Evolutionary conservation across 2,329 filamentous ascomycete species (phyloP).

Genomic region (Cryphonectria carpinicola): DNA sequence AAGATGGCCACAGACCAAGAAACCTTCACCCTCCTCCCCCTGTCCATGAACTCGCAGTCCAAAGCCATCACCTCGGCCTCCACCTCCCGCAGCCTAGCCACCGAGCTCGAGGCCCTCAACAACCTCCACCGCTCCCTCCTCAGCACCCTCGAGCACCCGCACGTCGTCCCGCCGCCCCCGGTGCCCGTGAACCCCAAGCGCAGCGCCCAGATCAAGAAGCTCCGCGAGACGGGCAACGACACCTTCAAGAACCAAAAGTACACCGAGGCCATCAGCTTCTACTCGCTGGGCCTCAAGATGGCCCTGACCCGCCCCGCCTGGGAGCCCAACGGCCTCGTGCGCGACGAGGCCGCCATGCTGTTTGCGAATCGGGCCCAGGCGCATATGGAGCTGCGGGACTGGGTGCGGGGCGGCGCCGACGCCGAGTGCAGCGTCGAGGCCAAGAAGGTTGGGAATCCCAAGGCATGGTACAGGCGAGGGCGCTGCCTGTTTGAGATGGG

Average conservation of each 20-base stretch:
- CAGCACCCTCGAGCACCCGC: conserved; percentile 59
- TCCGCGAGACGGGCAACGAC: conserved; percentile 84
- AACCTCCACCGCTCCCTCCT: conserved; percentile 75
- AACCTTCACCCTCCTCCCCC: conserved; percentile 80
- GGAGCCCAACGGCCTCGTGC: conserved; percentile 82
- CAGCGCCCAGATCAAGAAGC: conserved; percentile 82
- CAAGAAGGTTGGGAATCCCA: conserved; percentile 83
- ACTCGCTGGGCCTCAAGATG: conserved; percentile 89
- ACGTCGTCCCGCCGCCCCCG: conserved; percentile 77
- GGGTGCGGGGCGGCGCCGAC: conserved; percentile 86
- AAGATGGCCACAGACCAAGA: conserved; percentile 54
- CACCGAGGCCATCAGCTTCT: conserved; percentile 77
- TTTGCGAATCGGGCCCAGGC: conserved; percentile 90
- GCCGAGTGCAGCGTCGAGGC: conserved; percentile 87
- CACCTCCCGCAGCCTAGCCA: conserved; percentile 53
- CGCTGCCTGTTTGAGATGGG: conserved; percentile 91
- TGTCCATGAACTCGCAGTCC: conserved; percentile 79
- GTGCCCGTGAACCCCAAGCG: conserved; percentile 93
- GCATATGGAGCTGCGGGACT: conserved; percentile 79
- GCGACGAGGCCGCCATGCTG: conserved; percentile 81
- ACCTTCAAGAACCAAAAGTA: conserved; percentile 79
- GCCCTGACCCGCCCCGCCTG: conserved; percentile 79
- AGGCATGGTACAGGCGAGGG: conserved; percentile 91
- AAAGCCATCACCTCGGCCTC: conserved; percentile 66
- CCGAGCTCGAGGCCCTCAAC: conserved; percentile 77